Percentiles rank a stretch among this genome's conserved stretches.
These are phyloP conservation scores for Ophiocordyceps camponoti-floridani DNA, from an alignment of 2,329 filamentous ascomycete genomes.

Conservation along the genomic window DNA sequence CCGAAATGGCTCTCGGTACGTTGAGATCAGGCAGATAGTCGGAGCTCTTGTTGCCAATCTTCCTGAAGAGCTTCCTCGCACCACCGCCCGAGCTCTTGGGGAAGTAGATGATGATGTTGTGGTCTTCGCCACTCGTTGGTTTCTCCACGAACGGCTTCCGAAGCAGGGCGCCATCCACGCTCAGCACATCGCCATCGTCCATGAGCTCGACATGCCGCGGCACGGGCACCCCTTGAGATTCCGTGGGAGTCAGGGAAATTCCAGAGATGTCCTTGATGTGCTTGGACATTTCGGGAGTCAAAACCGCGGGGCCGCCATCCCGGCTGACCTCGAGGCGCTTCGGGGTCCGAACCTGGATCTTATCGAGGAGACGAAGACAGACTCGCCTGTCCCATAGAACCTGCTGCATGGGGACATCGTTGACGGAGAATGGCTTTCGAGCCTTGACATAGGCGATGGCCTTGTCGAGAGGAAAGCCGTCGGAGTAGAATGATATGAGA, in stretches of 20 bases:
- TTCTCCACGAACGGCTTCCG: constrained; percentile 97
- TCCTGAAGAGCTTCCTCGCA: constrained; percentile 81
- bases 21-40: constrained; percentile 70
- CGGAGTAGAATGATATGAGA: constrained; percentile 94
- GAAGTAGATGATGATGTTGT: constrained; percentile 98
- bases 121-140: constrained; percentile 92
- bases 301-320: constrained; percentile 69
- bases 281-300: constrained; percentile 63
- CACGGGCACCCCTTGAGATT: constrained; percentile 41
- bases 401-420: constrained; percentile 94
- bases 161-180: constrained; percentile 67
- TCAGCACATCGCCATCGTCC: constrained; percentile 77
- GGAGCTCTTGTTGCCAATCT: constrained; percentile 97
- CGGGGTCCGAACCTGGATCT: constrained; percentile 78
- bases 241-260: constrained; percentile 51
- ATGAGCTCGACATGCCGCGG: constrained; percentile 65
- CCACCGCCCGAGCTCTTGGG: constrained; percentile 74
- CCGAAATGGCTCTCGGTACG: constrained; percentile 64
- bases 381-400: constrained; percentile 89
- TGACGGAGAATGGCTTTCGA: constrained; percentile 91
- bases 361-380: constrained; percentile 74
- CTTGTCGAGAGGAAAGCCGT: constrained; percentile 92
- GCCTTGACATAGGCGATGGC: constrained; percentile 89
- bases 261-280: constrained; percentile 69
- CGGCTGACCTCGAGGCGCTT: constrained; percentile 78